Evolutionary conservation across 495 filamentous ascomycete genomes (phyloP), one percentile per base, ranked within the genome.

Genomic region (Penicillium samsonianum): DNA sequence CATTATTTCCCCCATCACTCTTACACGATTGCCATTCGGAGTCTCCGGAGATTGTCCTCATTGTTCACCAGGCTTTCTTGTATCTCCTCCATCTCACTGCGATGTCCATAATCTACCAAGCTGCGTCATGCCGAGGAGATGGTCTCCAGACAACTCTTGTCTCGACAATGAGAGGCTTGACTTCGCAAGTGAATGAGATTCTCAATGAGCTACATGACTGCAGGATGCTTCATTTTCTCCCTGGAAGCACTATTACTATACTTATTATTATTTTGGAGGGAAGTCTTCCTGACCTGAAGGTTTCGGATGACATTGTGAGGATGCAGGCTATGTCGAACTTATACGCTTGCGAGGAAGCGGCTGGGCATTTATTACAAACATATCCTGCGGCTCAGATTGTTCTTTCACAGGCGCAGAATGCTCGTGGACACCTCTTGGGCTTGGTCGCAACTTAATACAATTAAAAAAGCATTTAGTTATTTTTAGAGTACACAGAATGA

Each of bases 341-440:
- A 22, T 55, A 55, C 14, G 31, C 42, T 8, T 55, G 53, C 10
- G 53, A 55, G 22, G 53, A 55, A 47, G 53, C 53, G 8, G 53
- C 53, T 23, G 41, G 53, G 1, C 33, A 47, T 38, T 20, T 55
- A 28, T 16, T 55, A 20, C 53, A 55, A 37, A 55, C 53, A 38
- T 55, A 55, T 40, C 53, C 53, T 17, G 53, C 53, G 14, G 53
- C 53, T 19, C 43, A 55, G n/a, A 55, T 55, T 47, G 53, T 55
- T 45, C 42, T 55, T 16, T 55, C 53, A 0, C 42, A 47, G 30
- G 53, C 43, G 4, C 53, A 55, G 22, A 55, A 23, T 47, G 53
- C 53, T 17, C 53, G 53, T 40, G 53, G 53, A 2, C 42, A 55
- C 38, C 43, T 55, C 11, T 9, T 55, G 22, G 53, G 53, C 0